Base-by-base conservation (phyloP, 148 eudicot genomes). In the Linanthus parryae region DNA sequence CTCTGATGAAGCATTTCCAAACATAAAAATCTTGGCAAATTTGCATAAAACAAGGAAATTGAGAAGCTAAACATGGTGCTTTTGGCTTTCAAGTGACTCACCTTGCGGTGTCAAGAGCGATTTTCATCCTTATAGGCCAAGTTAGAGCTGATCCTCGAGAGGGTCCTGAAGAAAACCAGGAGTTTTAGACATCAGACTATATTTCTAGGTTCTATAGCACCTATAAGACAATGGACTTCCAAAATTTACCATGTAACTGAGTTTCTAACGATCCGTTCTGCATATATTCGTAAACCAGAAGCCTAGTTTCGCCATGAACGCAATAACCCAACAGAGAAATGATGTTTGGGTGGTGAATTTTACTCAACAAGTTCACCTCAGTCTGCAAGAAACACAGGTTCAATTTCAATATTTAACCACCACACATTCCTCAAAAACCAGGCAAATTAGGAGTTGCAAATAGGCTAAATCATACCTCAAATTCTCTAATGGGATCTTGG, bases 101-200 rank as follows among this genome's bases (percentile, higher is more conserved):
- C 88, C 88, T 70, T 52, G 88, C 88, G 44, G 72, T 58, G 59
- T 82, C 88, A 31, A 82, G 88, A 44, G 88, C 81, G 4, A 82
- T 78, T 52, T 78, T 82, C 79, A 82, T 73, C 51, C 88, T 71
- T 30, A 47, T 42, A 39, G 64, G 68, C 88, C 88, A 82, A 48
- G 72, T 75, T 72, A 82, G 65, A 49, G 84, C 58, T 46, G 81
- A 72, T 43, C 88, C 88, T 54, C 68, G 79, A 44, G 84, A 57
- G 40, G 55, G 68, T 48, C 88, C 88, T 82, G 60, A 52, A 66
- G 10, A 37, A 27, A 56, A 41, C 19, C 31, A 26, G 28, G 10
- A 6, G 28, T 17, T 44, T 4, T 5, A 33, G 3, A 29, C 17
- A 2, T 13, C 13, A 54, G 13, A 13, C 7, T 14, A 9, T 34